Percentiles rank a stretch among this genome's conserved stretches.
Conservation (phyloP, 176 grass and related monocot genomes). For the Lolium rigidum region DNA sequence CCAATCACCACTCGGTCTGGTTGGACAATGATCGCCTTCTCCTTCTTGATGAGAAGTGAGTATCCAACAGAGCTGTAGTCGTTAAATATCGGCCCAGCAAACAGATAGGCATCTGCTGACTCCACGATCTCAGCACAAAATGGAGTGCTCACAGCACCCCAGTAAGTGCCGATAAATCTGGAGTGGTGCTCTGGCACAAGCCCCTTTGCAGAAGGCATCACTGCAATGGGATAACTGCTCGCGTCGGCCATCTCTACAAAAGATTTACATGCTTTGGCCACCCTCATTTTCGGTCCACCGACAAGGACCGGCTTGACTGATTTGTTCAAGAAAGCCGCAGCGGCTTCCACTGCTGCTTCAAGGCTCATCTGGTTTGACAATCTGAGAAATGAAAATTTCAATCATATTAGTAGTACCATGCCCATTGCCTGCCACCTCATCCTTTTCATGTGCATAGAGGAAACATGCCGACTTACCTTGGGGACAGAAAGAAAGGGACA, state of each 20-base stretch:
- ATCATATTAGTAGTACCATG: neutral
- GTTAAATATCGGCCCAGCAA: conserved; percentile 65
- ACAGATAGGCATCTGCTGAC: conserved; percentile 65
- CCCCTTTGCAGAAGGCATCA: conserved; percentile 68
- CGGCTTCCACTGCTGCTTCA: conserved; percentile 52
- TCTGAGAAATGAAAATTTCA: conserved; percentile 36
- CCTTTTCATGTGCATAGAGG: neutral
- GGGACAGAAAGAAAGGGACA: conserved; percentile 66
- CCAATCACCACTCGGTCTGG: conserved; percentile 55
- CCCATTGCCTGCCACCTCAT: neutral
- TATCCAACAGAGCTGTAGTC: conserved; percentile 72
- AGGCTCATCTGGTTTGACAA: conserved; percentile 52
- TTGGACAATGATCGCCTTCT: conserved; percentile 62
- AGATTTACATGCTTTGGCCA: conserved; percentile 56
- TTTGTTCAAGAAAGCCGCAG: conserved; percentile 61
- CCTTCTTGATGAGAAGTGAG: conserved; percentile 58
- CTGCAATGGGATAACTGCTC: conserved; percentile 39
- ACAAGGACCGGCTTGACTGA: conserved; percentile 58
- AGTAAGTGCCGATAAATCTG: conserved; percentile 63
- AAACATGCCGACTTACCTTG: conserved; percentile 38
- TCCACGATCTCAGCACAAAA: conserved; percentile 64
- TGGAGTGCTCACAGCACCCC: conserved; percentile 63
- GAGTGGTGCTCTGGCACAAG: conserved; percentile 58
- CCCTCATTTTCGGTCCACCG: conserved; percentile 61
- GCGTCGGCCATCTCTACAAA: conserved; percentile 59